These are phyloP conservation scores for Sordariomycetes sp. DNA, from an alignment of 2,329 filamentous ascomycete species.

Conservation along the genomic window DNA sequence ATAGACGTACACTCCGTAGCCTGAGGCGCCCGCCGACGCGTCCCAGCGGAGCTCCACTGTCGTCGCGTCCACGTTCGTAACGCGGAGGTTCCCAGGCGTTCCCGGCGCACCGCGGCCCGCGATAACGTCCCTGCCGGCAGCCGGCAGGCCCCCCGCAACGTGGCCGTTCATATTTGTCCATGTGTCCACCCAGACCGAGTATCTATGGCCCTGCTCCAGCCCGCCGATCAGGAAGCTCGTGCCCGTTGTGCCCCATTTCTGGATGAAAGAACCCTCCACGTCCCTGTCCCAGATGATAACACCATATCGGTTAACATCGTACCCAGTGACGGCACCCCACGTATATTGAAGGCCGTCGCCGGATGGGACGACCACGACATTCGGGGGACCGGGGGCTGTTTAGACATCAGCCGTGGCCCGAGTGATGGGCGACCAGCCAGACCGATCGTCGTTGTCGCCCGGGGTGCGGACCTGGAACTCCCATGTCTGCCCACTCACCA, in stretches of 20 bases:
- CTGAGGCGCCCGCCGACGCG: not conserved
- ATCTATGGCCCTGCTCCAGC: not conserved
- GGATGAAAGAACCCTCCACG: not conserved
- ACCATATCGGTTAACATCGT: not conserved
- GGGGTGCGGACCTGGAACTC: constrained; percentile 7
- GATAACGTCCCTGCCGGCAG: not conserved
- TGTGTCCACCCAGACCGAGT: not conserved
- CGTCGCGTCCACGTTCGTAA: no score
- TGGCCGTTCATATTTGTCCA: not conserved
- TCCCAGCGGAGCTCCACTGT: not conserved
- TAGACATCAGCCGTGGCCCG: not conserved
- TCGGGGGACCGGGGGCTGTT: not conserved
- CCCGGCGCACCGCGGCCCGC: not conserved
- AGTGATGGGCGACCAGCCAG: constrained; percentile 5
- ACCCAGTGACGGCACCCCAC: not conserved
- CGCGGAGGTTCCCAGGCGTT: not conserved
- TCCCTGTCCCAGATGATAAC: not conserved
- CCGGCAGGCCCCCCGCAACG: not conserved
- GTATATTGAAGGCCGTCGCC: not conserved
- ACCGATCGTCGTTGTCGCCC: constrained; percentile 4
- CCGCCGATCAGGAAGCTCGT: not conserved
- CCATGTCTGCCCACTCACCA: constrained; percentile 5
- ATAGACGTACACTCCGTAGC: not conserved
- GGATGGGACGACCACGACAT: not conserved
- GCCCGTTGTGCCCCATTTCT: not conserved